These are phyloP conservation scores for Boechera divaricarpa DNA, from an alignment of 345 rosid species.

Conservation along the genomic window DNA sequence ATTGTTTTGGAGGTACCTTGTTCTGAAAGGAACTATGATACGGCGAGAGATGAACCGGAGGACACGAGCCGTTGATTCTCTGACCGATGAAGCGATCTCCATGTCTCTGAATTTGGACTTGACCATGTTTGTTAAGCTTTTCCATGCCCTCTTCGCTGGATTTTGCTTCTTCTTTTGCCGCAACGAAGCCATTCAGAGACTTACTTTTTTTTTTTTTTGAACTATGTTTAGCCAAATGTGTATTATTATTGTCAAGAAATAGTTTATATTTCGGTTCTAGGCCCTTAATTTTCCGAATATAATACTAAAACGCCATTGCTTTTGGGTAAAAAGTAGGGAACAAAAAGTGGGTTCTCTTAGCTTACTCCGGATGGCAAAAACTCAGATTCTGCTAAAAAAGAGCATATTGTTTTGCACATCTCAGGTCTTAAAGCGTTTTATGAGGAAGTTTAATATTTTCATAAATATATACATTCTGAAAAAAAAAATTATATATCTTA, in stretches of 20 bases:
- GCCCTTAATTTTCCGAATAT: not conserved
- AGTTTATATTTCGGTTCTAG: slow-evolving; percentile 30
- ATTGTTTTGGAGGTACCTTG: slow-evolving; percentile 48
- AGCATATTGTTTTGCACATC: slow-evolving; percentile 23
- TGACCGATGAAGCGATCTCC: slow-evolving; percentile 51
- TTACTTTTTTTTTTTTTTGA: not conserved
- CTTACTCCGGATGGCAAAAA: slow-evolving; percentile 29
- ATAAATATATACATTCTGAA: not conserved
- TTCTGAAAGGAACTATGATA: slow-evolving; percentile 55
- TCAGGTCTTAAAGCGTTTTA: not conserved
- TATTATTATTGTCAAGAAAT: slow-evolving; percentile 38
- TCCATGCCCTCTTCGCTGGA: slow-evolving; percentile 71
- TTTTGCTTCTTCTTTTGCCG: slow-evolving; percentile 63
- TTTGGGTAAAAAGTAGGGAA: slow-evolving; percentile 34
- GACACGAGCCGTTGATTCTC: slow-evolving; percentile 51
- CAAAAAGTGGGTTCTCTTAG: slow-evolving; percentile 29
- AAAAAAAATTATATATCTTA: too few relatives aligned
- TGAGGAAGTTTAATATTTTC: not conserved
- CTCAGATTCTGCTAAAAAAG: slow-evolving; percentile 17
- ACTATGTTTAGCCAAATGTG: slow-evolving; percentile 35
- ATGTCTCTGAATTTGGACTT: slow-evolving; percentile 55
- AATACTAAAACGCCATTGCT: slow-evolving; percentile 26
- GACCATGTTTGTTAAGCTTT: slow-evolving; percentile 51
- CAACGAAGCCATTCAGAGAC: slow-evolving; percentile 51
- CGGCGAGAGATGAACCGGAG: slow-evolving; percentile 53